These are phyloP conservation scores for Aspergillus caelatus DNA, from an alignment of 2,329 filamentous ascomycete genomes.

Conservation along the genomic window DNA sequence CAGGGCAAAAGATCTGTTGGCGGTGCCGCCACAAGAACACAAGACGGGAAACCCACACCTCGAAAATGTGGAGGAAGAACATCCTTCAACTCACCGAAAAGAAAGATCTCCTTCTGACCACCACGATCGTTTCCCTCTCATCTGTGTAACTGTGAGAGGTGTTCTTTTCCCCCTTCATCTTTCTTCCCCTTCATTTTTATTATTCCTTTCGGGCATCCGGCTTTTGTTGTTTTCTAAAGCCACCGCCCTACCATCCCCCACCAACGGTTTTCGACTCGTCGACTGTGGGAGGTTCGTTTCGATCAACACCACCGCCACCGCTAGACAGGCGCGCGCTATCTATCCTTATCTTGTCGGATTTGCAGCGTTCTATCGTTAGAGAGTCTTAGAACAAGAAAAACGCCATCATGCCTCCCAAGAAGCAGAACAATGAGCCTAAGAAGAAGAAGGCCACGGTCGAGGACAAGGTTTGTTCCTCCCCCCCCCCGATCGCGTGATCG, in stretches of 20 bases:
- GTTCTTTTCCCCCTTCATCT: neutral
- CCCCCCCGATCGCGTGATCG: conserved; percentile 2
- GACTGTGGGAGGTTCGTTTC: conserved; percentile 8
- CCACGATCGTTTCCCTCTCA: conserved; percentile 4
- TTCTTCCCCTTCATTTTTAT: neutral
- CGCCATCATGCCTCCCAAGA: conserved; percentile 53
- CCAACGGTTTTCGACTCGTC: conserved; percentile 6
- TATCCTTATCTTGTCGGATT: conserved; percentile 15
- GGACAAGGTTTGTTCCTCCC: conserved; percentile 66
- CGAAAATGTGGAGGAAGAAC: conserved; percentile 37
- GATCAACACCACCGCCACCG: conserved; percentile 1
- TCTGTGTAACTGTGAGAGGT: neutral
- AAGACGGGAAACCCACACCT: conserved; percentile 26
- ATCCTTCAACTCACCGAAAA: conserved; percentile 13
- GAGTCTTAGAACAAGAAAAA: conserved; percentile 12
- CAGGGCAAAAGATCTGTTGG: neutral
- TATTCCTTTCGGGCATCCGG: neutral
- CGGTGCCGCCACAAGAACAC: neutral
- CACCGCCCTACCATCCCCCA: conserved; percentile 2
- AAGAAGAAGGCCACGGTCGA: conserved; percentile 64
- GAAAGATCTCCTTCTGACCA: neutral
- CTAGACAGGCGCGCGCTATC: neutral
- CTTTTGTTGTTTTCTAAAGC: neutral
- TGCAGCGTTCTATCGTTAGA: conserved; percentile 13
- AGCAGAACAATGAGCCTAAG: conserved; percentile 48